Base-by-base conservation (phyloP, 1,284 basidiomycete genomes). In the Wolfiporia cocos region DNA sequence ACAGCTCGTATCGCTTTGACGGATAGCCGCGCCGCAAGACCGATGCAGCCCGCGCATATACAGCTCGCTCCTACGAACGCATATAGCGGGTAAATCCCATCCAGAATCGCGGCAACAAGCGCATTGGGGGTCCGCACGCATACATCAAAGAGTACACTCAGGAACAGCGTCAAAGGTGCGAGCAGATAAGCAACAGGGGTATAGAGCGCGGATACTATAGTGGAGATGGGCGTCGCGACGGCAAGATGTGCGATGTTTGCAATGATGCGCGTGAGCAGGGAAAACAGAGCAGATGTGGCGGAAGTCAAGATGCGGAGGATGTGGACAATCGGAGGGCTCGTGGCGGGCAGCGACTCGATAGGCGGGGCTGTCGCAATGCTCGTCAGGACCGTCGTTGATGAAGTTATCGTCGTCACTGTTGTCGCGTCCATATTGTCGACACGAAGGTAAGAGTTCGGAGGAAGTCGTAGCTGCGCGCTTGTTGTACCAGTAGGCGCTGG, bases 31-130 rank as follows among this genome's bases (percentile, higher is more conserved):
- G 73, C 79, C 2, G 64, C 51, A 0, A 71, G 41, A 1, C 80
- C 81, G 0, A 84, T 36, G 10, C 70, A 22, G 1, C 57, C 64
- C 0, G 81, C 80, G 19, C 65, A 65, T 35, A 84, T 70, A 49
- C 72, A 75, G 2, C 79, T 74, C 0, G 74, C 69, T 4, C 76
- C 78, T 24, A 71, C 65, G 48, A 84, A 74, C 18, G 78, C 69
- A 48, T 84, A 85, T 26, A 81, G 38, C 0, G 81, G 81, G 45
- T 78, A 80, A 2, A 82, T 28, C 15, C 68, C 67, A 17, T 74
- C 67, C 14, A 70, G 52, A 21, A 74, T 33, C 43, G 62, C 67
- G 5, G 58, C 39, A n/a, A 65, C 41, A 22, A 69, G 52, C 17
- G 54, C 49, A 49, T 71, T 73, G 0, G 81, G 81, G 15, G 66